Evolutionary conservation across 371 early-diverging fungal genomes (phyloP), one percentile per base, ranked within the genome.

Genomic region (Fennellomyces sp.): DNA sequence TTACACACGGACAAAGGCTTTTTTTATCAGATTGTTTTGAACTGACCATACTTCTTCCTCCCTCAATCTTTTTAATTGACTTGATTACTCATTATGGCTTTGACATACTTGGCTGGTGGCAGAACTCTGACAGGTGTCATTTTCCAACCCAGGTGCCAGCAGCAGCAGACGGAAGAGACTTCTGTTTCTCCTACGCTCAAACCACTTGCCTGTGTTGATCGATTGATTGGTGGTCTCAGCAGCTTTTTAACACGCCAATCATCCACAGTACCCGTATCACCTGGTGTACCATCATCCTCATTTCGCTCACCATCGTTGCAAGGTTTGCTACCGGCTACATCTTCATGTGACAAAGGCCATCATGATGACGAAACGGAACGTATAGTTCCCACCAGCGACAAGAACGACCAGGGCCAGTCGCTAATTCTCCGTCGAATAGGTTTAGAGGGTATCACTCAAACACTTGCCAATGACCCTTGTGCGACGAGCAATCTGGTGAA

Each of bases 221-320:
- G n/a, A n/a, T n/a, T n/a, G 21, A 45, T 45, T 12, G 45, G 45
- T 23, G 45, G 21, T 23, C 45, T 45, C 21, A 45, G 45, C 3
- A 45, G 45, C n/a, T 45, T 45, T 45, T 45, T 45, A 45, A 45
- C 23, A 45, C 45, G 45, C 0, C 45, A 45, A 45, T 15, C 45
- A 23, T 12, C 23, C n/a, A 23, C 45, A 10, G 11, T 25, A 15
- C 23, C 45, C 8, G 7, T 25, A 23, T 23, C 45, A 6, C 45
- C 45, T 6, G 23, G 21, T 21, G 11, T 45, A 4, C 10, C 0
- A 5, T 17, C 39, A 5, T 15, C 45, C 10, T 23, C 45, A 23
- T 21, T 21, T 21, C 23, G n/a, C 19, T 11, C 5, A 15, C 23
- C 45, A 1, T 23, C 41, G 19, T 17, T 41, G 19, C 8, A 13